Base-by-base conservation (phyloP, 139 green algal species). In the Eudorina sp. region DNA sequence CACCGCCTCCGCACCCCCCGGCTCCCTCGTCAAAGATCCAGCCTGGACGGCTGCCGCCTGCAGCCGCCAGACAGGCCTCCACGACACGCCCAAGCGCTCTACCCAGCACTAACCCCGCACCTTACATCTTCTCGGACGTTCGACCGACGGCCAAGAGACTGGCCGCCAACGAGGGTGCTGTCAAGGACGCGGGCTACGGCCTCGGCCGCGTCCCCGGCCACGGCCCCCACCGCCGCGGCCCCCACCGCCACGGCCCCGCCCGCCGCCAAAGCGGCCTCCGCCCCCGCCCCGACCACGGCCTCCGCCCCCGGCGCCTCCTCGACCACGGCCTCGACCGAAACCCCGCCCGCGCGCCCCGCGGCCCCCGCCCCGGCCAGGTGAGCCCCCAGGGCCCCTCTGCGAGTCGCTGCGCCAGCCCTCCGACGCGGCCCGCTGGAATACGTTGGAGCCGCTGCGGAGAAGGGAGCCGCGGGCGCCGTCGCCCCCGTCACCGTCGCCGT, bases 401-500 rank as follows among this genome's bases (percentile, higher is more conserved):
- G 77, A 46, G 43, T 86, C 85, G 38, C 82, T 90, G 68, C 62
- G 72, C 48, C 60, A 85, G 27, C 80, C 80, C 45, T 86, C 80
- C 14, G 11, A 36, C 14, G 80, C 80, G 29, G 80, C 80, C 62
- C 34, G 48, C 80, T 86, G 80, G 60, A 86, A 86, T 43, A 76
- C 46, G 80, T 86, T 86, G 29, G 27, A 40, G 5, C 60, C 60
- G n/a, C 60, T 23, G 8, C 53, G 25, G 27, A 86, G 45, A 60
- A 86, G n/a, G 43, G 29, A 19, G 1, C 51, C 83, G 45, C 62
- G 48, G n/a, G 81, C 40, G 38, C 85, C 60, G 58, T 64, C 83
- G 31, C 89, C 92, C 13, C 73, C 77, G 14, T 53, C 60, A 18
- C 64, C 84, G 38, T 90, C 84, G 27, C 83, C 90, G 9, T 76